Percentiles rank a stretch among this genome's conserved stretches.
phyloP scores from a whole-genome alignment of 352 stramenopile genomes.

The Phytophthora multivora region DNA sequence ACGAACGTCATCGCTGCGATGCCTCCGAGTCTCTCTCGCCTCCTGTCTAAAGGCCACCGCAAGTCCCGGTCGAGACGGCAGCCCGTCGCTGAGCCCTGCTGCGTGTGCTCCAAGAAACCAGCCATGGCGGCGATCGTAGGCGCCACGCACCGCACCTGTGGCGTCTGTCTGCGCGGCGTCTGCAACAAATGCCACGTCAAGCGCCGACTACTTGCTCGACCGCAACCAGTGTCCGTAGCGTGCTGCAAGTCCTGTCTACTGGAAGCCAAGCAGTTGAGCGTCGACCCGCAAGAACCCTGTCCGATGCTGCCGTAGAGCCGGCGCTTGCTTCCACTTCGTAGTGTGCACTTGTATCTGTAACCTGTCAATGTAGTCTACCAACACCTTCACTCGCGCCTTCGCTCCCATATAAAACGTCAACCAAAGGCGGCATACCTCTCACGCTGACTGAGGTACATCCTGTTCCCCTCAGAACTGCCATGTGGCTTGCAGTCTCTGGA shows the following conservation, averaged over 20 bases:
- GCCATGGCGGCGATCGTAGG: conserved; percentile 28
- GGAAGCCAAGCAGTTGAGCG: conserved; percentile 34
- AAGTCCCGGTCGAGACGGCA: conserved; percentile 25
- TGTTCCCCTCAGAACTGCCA: conserved; percentile 23
- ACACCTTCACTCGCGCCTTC: not conserved
- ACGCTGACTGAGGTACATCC: not conserved
- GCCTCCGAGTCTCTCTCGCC: conserved; percentile 5
- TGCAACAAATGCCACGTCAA: conserved; percentile 64
- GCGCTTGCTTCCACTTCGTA: not conserved
- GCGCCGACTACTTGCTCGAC: conserved; percentile 40
- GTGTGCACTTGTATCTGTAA: conserved; percentile 13
- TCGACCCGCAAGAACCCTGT: conserved; percentile 53
- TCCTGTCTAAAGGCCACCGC: conserved; percentile 20
- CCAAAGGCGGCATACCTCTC: not conserved
- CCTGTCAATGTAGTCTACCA: conserved; percentile 13
- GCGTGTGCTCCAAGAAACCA: conserved; percentile 33
- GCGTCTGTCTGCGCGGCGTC: conserved; percentile 39
- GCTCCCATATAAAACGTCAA: too few relatives aligned
- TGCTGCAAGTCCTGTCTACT: conserved; percentile 64
- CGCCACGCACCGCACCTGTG: conserved; percentile 37
- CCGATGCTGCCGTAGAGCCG: conserved; percentile 29
- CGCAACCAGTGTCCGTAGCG: conserved; percentile 38
- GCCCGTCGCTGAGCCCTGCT: conserved; percentile 26
- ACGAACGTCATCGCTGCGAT: conserved; percentile 8
- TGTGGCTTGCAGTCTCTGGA: conserved; percentile 10